Conservation (phyloP, 306 rosid genomes). For the Hippophae gyantsensis region DNA sequence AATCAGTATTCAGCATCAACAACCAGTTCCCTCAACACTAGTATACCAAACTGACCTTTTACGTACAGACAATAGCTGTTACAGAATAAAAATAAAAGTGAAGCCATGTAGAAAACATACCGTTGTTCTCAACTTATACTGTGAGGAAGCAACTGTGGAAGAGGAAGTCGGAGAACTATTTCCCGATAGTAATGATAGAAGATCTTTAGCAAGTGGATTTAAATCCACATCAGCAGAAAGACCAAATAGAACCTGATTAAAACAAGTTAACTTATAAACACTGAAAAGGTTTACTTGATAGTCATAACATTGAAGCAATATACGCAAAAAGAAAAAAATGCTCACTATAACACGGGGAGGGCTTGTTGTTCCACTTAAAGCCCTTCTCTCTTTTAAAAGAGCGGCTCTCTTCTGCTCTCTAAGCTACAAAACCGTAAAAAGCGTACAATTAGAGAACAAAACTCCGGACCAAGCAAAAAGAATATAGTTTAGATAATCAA, state of each 20-base stretch:
- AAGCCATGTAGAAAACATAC: conserved; percentile 21
- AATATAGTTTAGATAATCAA: neutral
- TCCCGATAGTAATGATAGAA: conserved; percentile 43
- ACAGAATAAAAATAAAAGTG: neutral
- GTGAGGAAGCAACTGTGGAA: conserved; percentile 63
- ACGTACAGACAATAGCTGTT: neutral
- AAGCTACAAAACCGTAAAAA: conserved; percentile 28
- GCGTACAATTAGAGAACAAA: neutral
- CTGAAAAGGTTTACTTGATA: neutral
- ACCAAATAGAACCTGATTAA: conserved; percentile 65
- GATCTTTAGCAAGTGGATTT: conserved; percentile 51
- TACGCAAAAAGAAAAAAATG: neutral
- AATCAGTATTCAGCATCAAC: too few species aligned
- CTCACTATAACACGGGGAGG: conserved; percentile 93
- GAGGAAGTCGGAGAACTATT: conserved; percentile 27
- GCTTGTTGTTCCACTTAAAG: conserved; percentile 53
- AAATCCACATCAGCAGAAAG: conserved; percentile 59
- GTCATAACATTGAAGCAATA: neutral
- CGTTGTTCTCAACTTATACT: conserved; percentile 65
- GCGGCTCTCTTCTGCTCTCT: conserved; percentile 73
- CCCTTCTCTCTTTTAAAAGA: conserved; percentile 73
- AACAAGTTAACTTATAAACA: neutral
- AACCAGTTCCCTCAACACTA: too few species aligned
- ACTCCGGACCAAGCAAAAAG: neutral
- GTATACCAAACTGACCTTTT: neutral